phyloP scores from a whole-genome alignment of 2,329 filamentous ascomycete genomes.

The Trichoderma polysporum region DNA sequence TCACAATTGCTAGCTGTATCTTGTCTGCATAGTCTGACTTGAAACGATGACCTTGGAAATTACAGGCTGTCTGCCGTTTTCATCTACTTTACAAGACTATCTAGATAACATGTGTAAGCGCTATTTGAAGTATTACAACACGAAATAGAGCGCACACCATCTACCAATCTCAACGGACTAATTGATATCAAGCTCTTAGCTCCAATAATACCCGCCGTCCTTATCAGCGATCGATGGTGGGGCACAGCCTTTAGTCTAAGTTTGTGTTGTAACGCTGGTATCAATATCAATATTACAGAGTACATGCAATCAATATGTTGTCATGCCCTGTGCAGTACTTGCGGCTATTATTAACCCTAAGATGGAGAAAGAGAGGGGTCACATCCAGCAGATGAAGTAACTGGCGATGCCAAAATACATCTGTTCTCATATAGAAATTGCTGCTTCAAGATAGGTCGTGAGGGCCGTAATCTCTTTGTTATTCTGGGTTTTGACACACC shows the following conservation, averaged over 20 bases:
- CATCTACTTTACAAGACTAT: neutral
- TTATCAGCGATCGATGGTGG: slow-evolving; percentile 10
- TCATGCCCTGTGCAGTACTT: neutral
- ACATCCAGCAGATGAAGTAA: neutral
- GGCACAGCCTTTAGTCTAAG: neutral
- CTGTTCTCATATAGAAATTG: neutral
- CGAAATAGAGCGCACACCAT: neutral
- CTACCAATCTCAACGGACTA: neutral
- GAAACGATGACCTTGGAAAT: neutral
- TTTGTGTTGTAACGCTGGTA: slow-evolving; percentile 8
- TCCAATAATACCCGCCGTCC: neutral
- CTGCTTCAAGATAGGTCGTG: neutral
- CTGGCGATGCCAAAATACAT: neutral
- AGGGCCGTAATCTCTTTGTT: neutral
- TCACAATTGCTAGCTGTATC: no score
- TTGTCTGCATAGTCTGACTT: no score
- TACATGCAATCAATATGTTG: neutral
- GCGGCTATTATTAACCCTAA: neutral
- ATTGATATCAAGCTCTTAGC: neutral
- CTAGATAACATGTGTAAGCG: neutral
- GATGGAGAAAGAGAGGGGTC: neutral
- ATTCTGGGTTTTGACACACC: neutral
- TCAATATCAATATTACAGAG: neutral
- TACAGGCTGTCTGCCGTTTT: neutral
- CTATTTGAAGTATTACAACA: neutral